Percentiles rank a stretch among this genome's conserved stretches.
Conservation (phyloP, 306 rosid species). For the Trifolium fragiferum region DNA sequence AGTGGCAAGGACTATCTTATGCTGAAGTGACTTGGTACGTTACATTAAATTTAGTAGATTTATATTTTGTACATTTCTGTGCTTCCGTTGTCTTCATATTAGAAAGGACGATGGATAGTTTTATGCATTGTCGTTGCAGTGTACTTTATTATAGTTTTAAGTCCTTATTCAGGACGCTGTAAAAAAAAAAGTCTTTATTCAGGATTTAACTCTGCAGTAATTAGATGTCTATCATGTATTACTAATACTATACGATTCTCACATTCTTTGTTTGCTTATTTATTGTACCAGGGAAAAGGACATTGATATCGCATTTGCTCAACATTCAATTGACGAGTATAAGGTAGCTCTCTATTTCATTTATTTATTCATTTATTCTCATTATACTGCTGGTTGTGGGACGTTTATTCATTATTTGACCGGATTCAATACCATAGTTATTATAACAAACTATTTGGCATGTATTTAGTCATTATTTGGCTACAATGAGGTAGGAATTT, state of each 20-base stretch:
- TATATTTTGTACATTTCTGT: conserved; percentile 7
- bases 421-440: conserved; percentile 9
- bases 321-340: conserved; percentile 90
- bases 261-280: conserved; percentile 41
- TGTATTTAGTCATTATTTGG: conserved; percentile 12
- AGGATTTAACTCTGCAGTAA: neutral
- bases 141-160: conserved; percentile 34
- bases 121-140: conserved; percentile 7
- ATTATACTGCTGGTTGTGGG: conserved; percentile 8
- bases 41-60: conserved; percentile 37
- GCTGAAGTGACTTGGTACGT: conserved; percentile 97
- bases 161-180: conserved; percentile 20
- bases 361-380: neutral
- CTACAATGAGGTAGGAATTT: conserved; percentile 16
- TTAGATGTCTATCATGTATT: conserved; percentile 14
- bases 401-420: conserved; percentile 10
- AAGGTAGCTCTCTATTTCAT: conserved; percentile 61
- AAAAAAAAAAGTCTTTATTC: conserved; percentile 17
- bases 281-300: conserved; percentile 90
- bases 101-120: conserved; percentile 31
- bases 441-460: conserved; percentile 11
- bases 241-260: conserved; percentile 33
- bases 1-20: conserved; percentile 99
- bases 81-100: conserved; percentile 9
- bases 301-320: conserved; percentile 88